phyloP scores from a whole-genome alignment of 1,284 basidiomycete genomes.

The Lentinula novae-zelandiae region DNA sequence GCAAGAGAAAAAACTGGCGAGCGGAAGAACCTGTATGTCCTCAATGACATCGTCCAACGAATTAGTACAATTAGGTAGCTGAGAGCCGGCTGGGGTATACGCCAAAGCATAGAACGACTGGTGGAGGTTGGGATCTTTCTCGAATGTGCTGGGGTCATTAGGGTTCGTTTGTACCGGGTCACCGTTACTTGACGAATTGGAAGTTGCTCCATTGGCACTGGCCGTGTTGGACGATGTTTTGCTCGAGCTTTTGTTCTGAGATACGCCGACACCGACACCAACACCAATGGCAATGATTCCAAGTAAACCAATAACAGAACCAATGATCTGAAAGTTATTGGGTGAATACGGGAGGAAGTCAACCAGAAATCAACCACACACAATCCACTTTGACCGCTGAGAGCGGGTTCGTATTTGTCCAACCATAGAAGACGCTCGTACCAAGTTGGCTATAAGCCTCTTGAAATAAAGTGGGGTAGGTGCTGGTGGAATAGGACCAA shows the following conservation, averaged over 20 bases:
- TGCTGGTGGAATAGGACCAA: too few relatives aligned
- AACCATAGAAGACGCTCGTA: constrained; percentile 17
- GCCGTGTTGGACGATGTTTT: constrained; percentile 16
- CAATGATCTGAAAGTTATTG: constrained; percentile 6
- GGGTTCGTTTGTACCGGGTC: constrained; percentile 28
- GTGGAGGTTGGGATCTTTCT: constrained; percentile 54
- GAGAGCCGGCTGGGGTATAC: constrained; percentile 59
- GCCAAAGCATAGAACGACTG: constrained; percentile 63
- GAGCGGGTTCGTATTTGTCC: constrained; percentile 24
- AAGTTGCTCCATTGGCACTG: constrained; percentile 17
- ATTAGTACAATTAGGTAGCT: constrained; percentile 44
- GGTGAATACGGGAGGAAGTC: not conserved
- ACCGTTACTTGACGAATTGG: constrained; percentile 13
- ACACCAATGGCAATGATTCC: constrained; percentile 45
- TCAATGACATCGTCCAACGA: constrained; percentile 39
- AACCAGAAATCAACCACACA: constrained; percentile 18
- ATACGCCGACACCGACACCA: constrained; percentile 49
- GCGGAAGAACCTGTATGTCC: constrained; percentile 38
- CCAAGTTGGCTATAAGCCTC: too few relatives aligned
- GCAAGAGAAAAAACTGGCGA: not conserved
- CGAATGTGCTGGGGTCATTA: constrained; percentile 61
- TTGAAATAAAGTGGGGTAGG: too few relatives aligned
- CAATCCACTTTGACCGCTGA: constrained; percentile 30
- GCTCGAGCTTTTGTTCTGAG: constrained; percentile 26
- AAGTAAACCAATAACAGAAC: constrained; percentile 8